A percentile compares a stretch with the other conserved stretches of the same genome.
Conservation (phyloP, 768 basidiomycete genomes). For the Hygrocybe punicea region DNA sequence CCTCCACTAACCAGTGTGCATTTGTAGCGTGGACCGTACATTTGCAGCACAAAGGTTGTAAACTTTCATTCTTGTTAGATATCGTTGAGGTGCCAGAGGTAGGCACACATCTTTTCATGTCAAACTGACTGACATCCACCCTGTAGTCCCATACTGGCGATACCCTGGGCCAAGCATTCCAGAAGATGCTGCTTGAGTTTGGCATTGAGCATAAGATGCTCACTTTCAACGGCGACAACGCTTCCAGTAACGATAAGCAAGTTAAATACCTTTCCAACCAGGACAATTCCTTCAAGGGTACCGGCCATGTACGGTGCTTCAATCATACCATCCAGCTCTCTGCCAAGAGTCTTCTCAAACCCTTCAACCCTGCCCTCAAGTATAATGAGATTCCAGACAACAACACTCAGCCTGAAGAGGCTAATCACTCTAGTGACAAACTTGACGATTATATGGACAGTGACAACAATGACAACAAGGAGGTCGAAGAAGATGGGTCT, state of each 20-base stretch:
- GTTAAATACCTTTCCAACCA: conserved; percentile 19
- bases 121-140: not conserved
- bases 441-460: not conserved
- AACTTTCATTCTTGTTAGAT: conserved; percentile 30
- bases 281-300: conserved; percentile 21
- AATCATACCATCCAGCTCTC: conserved; percentile 38
- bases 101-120: not conserved
- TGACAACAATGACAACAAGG: not conserved
- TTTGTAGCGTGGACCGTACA: conserved; percentile 27
- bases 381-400: too few relatives aligned
- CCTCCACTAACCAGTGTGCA: conserved; percentile 6
- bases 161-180: conserved; percentile 16
- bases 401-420: conserved; percentile 1
- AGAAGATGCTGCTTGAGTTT: conserved; percentile 31
- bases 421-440: not conserved
- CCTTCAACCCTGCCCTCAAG: conserved; percentile 24
- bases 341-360: conserved; percentile 29
- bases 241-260: conserved; percentile 35
- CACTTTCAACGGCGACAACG: conserved; percentile 37
- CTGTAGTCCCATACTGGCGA: conserved; percentile 8
- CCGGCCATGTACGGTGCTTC: conserved; percentile 35
- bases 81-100: conserved; percentile 32
- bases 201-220: conserved; percentile 35
- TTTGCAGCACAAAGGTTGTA: too few relatives aligned
- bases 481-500: conserved; percentile 8